Evolutionary conservation across 208 protist genomes (phyloP).

Genomic region (Borovskyia barvae): DNA sequence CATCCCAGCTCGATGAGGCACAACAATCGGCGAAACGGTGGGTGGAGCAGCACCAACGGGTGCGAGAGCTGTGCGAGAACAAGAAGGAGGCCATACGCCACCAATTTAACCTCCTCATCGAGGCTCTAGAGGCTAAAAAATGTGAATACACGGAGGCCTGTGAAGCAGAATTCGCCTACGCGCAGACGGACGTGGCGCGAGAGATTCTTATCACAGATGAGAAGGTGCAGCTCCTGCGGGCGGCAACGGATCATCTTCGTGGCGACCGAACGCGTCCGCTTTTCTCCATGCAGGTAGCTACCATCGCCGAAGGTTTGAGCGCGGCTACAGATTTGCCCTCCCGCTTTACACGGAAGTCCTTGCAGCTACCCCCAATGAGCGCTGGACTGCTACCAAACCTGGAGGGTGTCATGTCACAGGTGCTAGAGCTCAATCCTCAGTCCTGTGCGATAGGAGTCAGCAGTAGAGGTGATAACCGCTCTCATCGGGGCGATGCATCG

Average conservation of each 20-base stretch:
- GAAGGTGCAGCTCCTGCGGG: constrained; percentile 66
- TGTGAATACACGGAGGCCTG: constrained; percentile 73
- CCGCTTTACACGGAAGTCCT: constrained; percentile 42
- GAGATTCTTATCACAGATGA: constrained; percentile 79
- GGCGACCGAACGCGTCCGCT: constrained; percentile 50
- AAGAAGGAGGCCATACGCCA: constrained; percentile 67
- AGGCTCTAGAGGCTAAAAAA: constrained; percentile 69
- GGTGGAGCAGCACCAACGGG: constrained; percentile 78
- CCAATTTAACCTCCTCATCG: constrained; percentile 77
- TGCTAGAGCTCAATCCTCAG: constrained; percentile 36
- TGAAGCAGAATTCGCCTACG: constrained; percentile 67
- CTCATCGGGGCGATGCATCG: background rate
- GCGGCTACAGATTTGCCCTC: constrained; percentile 40
- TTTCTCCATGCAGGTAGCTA: constrained; percentile 87
- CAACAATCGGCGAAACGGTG: constrained; percentile 50
- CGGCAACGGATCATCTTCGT: constrained; percentile 67
- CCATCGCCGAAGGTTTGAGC: constrained; percentile 69
- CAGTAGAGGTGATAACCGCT: background rate
- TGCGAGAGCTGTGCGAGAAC: constrained; percentile 53
- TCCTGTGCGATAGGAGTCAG: constrained; percentile 12
- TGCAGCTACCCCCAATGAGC: constrained; percentile 41
- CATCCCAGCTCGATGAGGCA: constrained; percentile 51
- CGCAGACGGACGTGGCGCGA: constrained; percentile 58
- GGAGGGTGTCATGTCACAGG: constrained; percentile 62
- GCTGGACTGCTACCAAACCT: constrained; percentile 63